Evolutionary conservation across 176 grass and related monocot species (phyloP), one percentile per base, ranked within the genome.

Genomic region (Tuctoria greenei): DNA sequence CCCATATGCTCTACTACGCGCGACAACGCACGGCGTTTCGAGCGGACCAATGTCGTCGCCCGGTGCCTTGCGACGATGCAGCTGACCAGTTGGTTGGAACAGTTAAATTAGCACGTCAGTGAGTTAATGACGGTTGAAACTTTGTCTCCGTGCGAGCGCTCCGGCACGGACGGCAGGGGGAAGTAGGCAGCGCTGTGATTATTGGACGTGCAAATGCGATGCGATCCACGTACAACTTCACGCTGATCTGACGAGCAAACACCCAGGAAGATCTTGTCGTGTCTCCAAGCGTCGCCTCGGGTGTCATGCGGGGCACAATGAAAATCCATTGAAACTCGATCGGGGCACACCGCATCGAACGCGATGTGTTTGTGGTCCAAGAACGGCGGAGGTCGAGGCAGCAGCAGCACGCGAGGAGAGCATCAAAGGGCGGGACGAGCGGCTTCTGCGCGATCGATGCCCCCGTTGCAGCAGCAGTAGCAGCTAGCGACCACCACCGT

Each of bases 381-480:
- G 21, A 24, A 46, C 10, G 66, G 23, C 23, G 51, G 52, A 73
- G 71, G 51, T 23, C 4, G 71, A 73, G 51, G 71, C 51, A 8
- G 27, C 1, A 15, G 71, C 51, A 8, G 27, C 1, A 15, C 6
- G 12, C 59, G 2, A 1, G 45, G 5, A 2, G 5, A 1, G 50
- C 51, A 59, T 73, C 37, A 17, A 59, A 58, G 47, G 14, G 47
- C 15, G 24, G 11, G 38, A 40, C 8, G 38, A 40, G 45, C 21
- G 64, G 10, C 38, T n/a, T n/a, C n/a, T 5, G 52, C 23, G 71
- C 71, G 54, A 21, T 42, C 71, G 52, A 74, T 60, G 71, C 55
- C 45, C 10, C 23, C 55, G 55, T 17, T 28, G 44, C 17, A 26
- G 17, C 26, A 2, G 35, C 64, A 24, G 64, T 4, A 26, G 64